Conservation (phyloP, 1,284 basidiomycete species). For the Volvariella volvacea region DNA sequence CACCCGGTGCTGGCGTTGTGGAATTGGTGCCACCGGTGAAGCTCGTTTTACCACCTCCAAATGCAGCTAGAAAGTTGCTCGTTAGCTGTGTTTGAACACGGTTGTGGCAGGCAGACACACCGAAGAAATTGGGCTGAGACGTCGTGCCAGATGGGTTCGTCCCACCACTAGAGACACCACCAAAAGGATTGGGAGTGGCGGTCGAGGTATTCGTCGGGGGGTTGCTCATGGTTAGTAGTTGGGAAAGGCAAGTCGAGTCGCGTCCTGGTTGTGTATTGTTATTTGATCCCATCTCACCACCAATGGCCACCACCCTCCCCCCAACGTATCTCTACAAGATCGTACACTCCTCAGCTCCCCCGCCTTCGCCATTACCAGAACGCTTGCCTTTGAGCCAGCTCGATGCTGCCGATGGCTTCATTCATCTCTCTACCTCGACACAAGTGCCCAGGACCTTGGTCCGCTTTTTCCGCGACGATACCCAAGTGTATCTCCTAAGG, state of each 20-base stretch:
- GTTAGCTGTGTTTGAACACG: no score
- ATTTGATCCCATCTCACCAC: background rate
- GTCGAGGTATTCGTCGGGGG: slow-evolving; percentile 11
- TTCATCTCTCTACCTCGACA: slow-evolving; percentile 49
- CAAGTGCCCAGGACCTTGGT: slow-evolving; percentile 47
- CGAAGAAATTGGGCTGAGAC: background rate
- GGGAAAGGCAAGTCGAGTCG: slow-evolving; percentile 7
- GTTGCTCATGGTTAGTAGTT: slow-evolving; percentile 16
- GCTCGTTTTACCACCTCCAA: no score
- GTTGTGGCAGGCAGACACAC: slow-evolving; percentile 3
- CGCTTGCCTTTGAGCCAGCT: slow-evolving; percentile 4
- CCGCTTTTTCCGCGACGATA: slow-evolving; percentile 40
- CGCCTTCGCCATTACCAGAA: slow-evolving; percentile 1
- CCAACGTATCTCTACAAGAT: slow-evolving; percentile 6
- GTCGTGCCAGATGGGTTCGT: slow-evolving; percentile 2
- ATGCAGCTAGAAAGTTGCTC: no score
- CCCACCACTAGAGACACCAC: slow-evolving; percentile 6
- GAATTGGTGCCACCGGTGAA: no score
- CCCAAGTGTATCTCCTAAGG: slow-evolving; percentile 40
- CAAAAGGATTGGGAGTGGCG: slow-evolving; percentile 10
- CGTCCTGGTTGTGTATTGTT: slow-evolving; percentile 10
- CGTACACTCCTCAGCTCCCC: slow-evolving; percentile 3
- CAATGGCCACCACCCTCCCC: no score
- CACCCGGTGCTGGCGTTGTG: no score
- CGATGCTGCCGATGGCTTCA: slow-evolving; percentile 31